These are phyloP conservation scores for Trametes elegans DNA, from an alignment of 768 basidiomycete genomes.

Conservation along the genomic window DNA sequence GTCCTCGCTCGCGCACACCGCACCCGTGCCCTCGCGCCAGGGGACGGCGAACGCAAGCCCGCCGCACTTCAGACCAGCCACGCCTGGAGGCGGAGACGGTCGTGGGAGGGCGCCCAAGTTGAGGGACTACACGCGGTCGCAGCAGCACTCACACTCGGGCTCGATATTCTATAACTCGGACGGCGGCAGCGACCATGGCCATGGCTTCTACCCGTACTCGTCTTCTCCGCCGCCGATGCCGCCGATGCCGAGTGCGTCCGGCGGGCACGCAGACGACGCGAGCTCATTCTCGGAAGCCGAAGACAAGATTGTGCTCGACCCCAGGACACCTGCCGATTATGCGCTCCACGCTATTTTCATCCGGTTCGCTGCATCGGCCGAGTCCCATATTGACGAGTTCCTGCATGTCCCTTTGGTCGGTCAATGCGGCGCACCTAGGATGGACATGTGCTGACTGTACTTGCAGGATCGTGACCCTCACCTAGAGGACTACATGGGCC, in stretches of 20 bases:
- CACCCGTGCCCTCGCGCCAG: slow-evolving; percentile 36
- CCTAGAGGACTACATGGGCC: slow-evolving; percentile 66
- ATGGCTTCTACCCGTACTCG: slow-evolving; percentile 35
- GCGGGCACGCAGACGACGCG: slow-evolving; percentile 38
- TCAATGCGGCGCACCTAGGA: slow-evolving; percentile 30
- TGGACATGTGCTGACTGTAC: background rate
- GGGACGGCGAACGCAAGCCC: slow-evolving; percentile 46
- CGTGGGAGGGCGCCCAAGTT: slow-evolving; percentile 42
- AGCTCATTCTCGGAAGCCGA: slow-evolving; percentile 55
- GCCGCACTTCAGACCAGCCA: slow-evolving; percentile 57
- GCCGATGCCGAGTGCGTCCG: slow-evolving; percentile 64
- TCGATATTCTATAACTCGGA: slow-evolving; percentile 73
- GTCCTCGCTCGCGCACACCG: slow-evolving; percentile 62
- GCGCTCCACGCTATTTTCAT: slow-evolving; percentile 88
- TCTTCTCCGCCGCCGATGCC: slow-evolving; percentile 78
- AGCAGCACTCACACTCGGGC: slow-evolving; percentile 74
- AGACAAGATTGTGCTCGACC: slow-evolving; percentile 65
- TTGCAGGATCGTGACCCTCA: slow-evolving; percentile 66
- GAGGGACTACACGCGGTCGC: slow-evolving; percentile 62
- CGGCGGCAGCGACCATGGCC: slow-evolving; percentile 65
- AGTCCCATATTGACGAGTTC: slow-evolving; percentile 76
- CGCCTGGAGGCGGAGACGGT: slow-evolving; percentile 51
- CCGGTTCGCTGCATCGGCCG: slow-evolving; percentile 77
- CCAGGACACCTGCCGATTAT: slow-evolving; percentile 83
- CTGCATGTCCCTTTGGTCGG: slow-evolving; percentile 68